Evolutionary conservation across 768 basidiomycete genomes (phyloP), one percentile per base, ranked within the genome.

Genomic region (Agaricus sinodeliciosus): DNA sequence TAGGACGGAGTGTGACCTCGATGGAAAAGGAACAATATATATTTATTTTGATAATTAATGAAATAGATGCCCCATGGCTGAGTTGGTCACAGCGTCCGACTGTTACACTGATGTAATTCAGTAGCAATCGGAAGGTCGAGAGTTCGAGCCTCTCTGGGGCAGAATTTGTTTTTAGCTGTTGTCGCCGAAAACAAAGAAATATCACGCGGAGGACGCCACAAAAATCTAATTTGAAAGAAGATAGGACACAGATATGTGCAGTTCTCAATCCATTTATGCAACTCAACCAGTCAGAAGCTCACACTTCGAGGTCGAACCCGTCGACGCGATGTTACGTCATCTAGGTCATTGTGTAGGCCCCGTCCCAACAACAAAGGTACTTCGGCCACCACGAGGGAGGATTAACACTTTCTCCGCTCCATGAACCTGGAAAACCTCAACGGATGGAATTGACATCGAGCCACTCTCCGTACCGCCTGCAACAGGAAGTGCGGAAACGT

Each of bases 391-490:
- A 51, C 90, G 77, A 0, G 94, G 94, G 18, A 94, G 75, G 5
- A 98, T 82, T 44, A 90, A 68, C 8, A 94, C 75, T 55, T 77
- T 83, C 60, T 92, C 81, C 9, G 90, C 94, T 0, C 92, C 90
- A 59, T 94, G 87, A 39, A 80, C 72, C 58, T 96, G 90, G 62
- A 91, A 84, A 0, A 88, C 84, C 65, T 96, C 93, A 11, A 77
- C 78, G 53, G 73, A 83, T 0, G 85, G 87, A 15, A 85, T 65
- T 0, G 76, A 70, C 63, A 72, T 73, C 7, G 81, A 79, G 7
- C 79, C 75, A 80, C 81, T 85, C 8, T 75, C 76, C 46, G 73
- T 63, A 31, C 76, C 75, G 9, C 74, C 79, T 2, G 72, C 63
- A 2, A 80, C 60, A 2, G 83, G 77, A 28, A 86, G 67, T 2